A percentile compares a stretch with the other conserved stretches of the same genome.
Conservation (phyloP, 306 rosid species). For the Begonia masoniana region DNA sequence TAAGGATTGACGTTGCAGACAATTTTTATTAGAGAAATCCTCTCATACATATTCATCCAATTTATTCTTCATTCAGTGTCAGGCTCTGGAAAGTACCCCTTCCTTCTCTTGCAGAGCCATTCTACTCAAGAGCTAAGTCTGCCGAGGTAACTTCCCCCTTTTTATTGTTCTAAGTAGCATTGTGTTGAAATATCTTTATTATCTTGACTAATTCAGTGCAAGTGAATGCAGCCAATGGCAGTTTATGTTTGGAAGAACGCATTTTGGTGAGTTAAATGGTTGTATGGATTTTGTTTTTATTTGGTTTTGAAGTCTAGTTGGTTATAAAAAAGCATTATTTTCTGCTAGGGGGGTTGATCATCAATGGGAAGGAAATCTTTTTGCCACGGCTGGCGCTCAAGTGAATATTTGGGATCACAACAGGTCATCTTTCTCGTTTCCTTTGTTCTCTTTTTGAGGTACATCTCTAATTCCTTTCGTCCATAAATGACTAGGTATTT, state of each 20-base stretch:
- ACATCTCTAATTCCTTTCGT: not conserved
- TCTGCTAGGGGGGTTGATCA: constrained; percentile 75
- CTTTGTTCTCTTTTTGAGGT: constrained; percentile 2
- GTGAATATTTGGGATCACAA: constrained; percentile 85
- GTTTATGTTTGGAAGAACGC: constrained; percentile 70
- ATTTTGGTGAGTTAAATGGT: constrained; percentile 42
- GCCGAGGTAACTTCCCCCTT: constrained; percentile 31
- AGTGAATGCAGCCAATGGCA: constrained; percentile 46
- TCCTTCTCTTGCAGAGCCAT: constrained; percentile 30
- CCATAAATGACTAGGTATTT: constrained; percentile 5
- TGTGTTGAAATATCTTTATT: not conserved
- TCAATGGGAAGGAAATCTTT: constrained; percentile 71
- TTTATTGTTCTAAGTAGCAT: not conserved
- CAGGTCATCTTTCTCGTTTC: constrained; percentile 36
- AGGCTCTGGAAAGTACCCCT: constrained; percentile 75
- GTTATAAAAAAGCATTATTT: constrained; percentile 1
- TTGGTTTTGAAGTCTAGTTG: not conserved
- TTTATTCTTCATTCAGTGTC: constrained; percentile 29
- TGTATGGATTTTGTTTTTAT: not conserved
- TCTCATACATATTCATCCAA: not conserved
- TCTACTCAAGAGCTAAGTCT: constrained; percentile 23
- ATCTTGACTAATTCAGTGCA: constrained; percentile 13
- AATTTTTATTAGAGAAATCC: not conserved
- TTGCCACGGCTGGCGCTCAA: constrained; percentile 93
- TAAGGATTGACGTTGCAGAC: constrained; percentile 23